Base-by-base conservation (phyloP, 2,329 filamentous ascomycete genomes). In the Daldinia sp. region DNA sequence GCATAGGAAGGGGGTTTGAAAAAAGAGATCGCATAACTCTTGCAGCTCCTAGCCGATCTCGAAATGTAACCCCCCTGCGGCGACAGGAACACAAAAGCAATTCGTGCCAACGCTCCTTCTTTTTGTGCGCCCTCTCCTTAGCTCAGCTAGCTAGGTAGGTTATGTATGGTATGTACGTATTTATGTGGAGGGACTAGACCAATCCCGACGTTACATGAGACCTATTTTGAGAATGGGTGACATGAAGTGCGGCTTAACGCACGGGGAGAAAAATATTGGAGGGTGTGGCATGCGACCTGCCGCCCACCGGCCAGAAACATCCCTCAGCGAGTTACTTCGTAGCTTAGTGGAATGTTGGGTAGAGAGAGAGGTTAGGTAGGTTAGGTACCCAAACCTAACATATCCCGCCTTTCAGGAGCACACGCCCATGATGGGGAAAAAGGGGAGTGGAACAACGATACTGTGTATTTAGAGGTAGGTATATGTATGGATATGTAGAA, bases 1-100 rank as follows among this genome's bases (percentile, higher is more conserved):
- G 42, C 37, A 33, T 44, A 10, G 13, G 39, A 44, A 12, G 53
- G 15, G 13, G 12, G 20, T 23, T 6, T 20, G 23, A 15, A 3
- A 26, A 26, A 42, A 55, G 58, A 64, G 65, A 64, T 64, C 65
- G 54, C 60, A 68, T 68, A 65, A 53, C 53, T 46, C 51, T 46
- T 69, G 67, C 67, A 69, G 67, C 54, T 60, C 50, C 39, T 60
- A 55, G 56, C 63, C 59, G 67, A 69, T 69, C 67, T 67, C 44
- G 55, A 69, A 56, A 65, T 67, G 30, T 57, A 55, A 61, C 33
- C 10, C 58, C 60, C 60, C 60, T 41, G 50, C 57, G 57, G 54
- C 30, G 48, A 57, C 50, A 67, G 55, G 56, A 37, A 46, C 26
- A 59, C 51, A 42, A 50, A 39, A 50, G 48, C 23, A 61, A 55